Percentiles rank a stretch among this genome's conserved stretches.
Conservation (phyloP, 1,139 yeast genomes). For the Yamadazyma sp. region DNA sequence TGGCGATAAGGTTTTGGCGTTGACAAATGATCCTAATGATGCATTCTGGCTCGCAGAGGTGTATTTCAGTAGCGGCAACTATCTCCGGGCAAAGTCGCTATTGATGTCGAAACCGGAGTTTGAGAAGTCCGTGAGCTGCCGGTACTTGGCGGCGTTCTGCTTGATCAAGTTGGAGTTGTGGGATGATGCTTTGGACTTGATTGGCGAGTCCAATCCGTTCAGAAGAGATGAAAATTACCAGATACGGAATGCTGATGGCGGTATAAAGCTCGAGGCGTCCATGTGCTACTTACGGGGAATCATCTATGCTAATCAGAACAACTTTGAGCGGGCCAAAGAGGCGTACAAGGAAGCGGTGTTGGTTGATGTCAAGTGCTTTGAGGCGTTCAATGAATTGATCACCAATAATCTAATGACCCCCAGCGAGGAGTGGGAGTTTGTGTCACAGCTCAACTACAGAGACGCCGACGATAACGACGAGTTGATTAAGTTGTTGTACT, state of each 20-base stretch:
- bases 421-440: conserved; percentile 81
- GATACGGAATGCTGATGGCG: conserved; percentile 60
- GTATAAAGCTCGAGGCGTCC: conserved; percentile 82
- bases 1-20: conserved; percentile 81
- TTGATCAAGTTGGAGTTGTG: conserved; percentile 70
- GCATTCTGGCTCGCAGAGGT: conserved; percentile 98
- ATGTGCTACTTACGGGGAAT: conserved; percentile 84
- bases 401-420: conserved; percentile 78
- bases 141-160: conserved; percentile 80
- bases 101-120: conserved; percentile 41
- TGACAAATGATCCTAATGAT: conserved; percentile 85
- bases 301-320: conserved; percentile 79
- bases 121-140: conserved; percentile 62
- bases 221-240: conserved; percentile 37
- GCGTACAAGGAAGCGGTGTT: conserved; percentile 84
- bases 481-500: conserved; percentile 71
- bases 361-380: conserved; percentile 90
- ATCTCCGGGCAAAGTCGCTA: conserved; percentile 74
- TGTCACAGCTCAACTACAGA: conserved; percentile 66
- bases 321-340: conserved; percentile 83
- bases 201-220: conserved; percentile 85
- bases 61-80: conserved; percentile 71
- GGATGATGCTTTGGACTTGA: conserved; percentile 86
- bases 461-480: conserved; percentile 81
- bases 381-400: conserved; percentile 83